Evolutionary conservation across 768 basidiomycete genomes (phyloP), one percentile per base, ranked within the genome.

Genomic region (Xanthoconium stramineum): DNA sequence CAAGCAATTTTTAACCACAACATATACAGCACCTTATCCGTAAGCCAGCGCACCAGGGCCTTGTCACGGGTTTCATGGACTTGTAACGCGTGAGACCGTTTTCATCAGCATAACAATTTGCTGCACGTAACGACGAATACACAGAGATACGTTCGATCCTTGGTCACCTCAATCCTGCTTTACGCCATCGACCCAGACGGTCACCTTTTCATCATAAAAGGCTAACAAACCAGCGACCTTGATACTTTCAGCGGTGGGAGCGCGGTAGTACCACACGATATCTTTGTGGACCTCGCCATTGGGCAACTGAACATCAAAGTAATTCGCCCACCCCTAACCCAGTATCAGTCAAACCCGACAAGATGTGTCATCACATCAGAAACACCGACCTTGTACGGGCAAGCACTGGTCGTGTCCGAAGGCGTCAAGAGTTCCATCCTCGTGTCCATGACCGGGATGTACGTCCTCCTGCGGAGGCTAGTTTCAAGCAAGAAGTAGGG

Each of bases 201-300:
- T 83, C 29, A 87, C 80, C 57, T 83, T 85, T 61, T 88, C 85
- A 51, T 88, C 84, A 58, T 83, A 84, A 65, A 85, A 86, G 0
- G 83, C 80, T 8, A 82, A 69, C 55, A 77, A 76, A 17, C 83
- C 83, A 48, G 68, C 72, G 45, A 86, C 78, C 20, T 69, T 73
- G 4, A 75, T 70, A 39, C 80, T 80, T 57, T 86, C 85, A 0
- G 72, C 70, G 14, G 71, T 76, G 0, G 85, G 78, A 38, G 76
- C 75, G 29, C 76, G 79, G 67, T 88, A 87, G 76, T 78, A 86
- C 86, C 86, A 88, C 15, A 83, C 79, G 6, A 85, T 67, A 52
- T 84, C 76, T 32, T 81, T 71, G 38, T 75, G 63, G 15, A 67
- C 68, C 45, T 78, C 73, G 7, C 78, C 79, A 3, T 76, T 70